These are phyloP conservation scores for Thelonectria rubi DNA, from an alignment of 2,329 filamentous ascomycete genomes.

Conservation along the genomic window DNA sequence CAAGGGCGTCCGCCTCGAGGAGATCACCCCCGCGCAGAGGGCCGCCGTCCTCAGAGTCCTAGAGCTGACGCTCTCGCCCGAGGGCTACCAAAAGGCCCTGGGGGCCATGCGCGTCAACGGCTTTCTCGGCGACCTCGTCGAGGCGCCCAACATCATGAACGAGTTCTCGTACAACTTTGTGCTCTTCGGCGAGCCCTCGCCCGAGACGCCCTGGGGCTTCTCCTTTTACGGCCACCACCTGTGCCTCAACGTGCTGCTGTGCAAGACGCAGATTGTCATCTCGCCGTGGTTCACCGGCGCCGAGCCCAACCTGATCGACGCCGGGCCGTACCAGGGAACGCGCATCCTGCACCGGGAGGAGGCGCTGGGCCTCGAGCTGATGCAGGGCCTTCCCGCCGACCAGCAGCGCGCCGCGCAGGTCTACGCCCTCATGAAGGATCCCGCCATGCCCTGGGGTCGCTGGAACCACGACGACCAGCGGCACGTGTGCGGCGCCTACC, in stretches of 20 bases:
- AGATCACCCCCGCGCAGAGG: constrained; percentile 55
- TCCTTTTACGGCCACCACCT: constrained; percentile 83
- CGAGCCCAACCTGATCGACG: constrained; percentile 79
- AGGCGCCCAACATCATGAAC: constrained; percentile 72
- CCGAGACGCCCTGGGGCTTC: constrained; percentile 72
- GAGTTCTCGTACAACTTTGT: constrained; percentile 80
- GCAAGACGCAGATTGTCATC: constrained; percentile 70
- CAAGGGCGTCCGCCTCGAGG: constrained; percentile 76
- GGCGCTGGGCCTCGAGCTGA: constrained; percentile 69
- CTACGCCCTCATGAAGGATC: constrained; percentile 69
- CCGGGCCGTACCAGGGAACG: constrained; percentile 69
- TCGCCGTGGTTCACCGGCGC: constrained; percentile 83
- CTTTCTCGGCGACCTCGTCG: constrained; percentile 75
- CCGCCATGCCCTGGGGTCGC: constrained; percentile 70
- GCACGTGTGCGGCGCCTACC: constrained; percentile 79
- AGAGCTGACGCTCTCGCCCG: constrained; percentile 67
- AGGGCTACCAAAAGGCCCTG: constrained; percentile 76
- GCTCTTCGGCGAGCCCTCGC: constrained; percentile 71
- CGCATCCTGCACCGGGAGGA: constrained; percentile 74
- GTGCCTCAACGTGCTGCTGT: constrained; percentile 76
- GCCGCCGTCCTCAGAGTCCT: constrained; percentile 65
- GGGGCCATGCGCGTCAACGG: constrained; percentile 78
- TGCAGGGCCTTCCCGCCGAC: constrained; percentile 66
- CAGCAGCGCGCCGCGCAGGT: constrained; percentile 62
- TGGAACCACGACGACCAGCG: constrained; percentile 87